Evolutionary conservation across 2,329 filamentous ascomycete genomes (phyloP).

Genomic region (Rhexocercosporidium sp.): DNA sequence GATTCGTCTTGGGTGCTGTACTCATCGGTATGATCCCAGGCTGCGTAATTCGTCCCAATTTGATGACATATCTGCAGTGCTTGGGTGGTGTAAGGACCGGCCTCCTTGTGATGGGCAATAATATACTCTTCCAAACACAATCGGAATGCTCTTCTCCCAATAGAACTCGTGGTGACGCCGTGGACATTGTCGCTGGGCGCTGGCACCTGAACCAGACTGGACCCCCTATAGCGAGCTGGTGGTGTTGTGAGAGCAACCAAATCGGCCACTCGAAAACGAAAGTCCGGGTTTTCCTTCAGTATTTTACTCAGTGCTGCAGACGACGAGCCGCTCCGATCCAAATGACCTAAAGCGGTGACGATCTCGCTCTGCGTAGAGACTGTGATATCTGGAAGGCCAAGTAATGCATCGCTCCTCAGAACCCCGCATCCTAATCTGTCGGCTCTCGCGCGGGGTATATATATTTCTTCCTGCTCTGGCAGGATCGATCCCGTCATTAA

Average conservation of each 20-base stretch:
- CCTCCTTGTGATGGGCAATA: conserved; percentile 12
- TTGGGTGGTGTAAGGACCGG: conserved; percentile 13
- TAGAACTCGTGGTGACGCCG: conserved; percentile 30
- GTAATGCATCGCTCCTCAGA: conserved; percentile 20
- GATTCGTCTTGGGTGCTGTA: conserved; percentile 19
- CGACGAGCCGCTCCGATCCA: conserved; percentile 27
- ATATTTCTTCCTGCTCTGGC: conserved; percentile 31
- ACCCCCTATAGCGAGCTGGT: conserved; percentile 21
- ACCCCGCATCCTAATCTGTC: conserved; percentile 33
- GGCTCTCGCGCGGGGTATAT: conserved; percentile 27
- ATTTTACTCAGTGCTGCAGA: conserved; percentile 21
- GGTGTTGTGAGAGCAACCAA: conserved; percentile 29
- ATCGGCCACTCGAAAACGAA: conserved; percentile 30
- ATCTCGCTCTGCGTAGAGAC: conserved; percentile 30
- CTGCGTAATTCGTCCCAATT: conserved; percentile 22
- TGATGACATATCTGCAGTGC: conserved; percentile 24
- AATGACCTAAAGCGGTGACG: conserved; percentile 25
- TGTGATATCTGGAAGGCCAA: conserved; percentile 28
- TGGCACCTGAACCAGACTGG: conserved; percentile 32
- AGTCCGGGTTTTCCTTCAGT: conserved; percentile 26
- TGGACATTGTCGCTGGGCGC: conserved; percentile 35
- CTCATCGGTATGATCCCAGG: conserved; percentile 26
- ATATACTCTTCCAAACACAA: conserved; percentile 26
- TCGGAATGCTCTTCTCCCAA: conserved; percentile 29
- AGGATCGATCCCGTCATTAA: conserved; percentile 19